Percentiles rank a stretch among this genome's conserved stretches.
Evolutionary conservation across 257 asterid species (phyloP).

Genomic region (Voacanga thouarsii): DNA sequence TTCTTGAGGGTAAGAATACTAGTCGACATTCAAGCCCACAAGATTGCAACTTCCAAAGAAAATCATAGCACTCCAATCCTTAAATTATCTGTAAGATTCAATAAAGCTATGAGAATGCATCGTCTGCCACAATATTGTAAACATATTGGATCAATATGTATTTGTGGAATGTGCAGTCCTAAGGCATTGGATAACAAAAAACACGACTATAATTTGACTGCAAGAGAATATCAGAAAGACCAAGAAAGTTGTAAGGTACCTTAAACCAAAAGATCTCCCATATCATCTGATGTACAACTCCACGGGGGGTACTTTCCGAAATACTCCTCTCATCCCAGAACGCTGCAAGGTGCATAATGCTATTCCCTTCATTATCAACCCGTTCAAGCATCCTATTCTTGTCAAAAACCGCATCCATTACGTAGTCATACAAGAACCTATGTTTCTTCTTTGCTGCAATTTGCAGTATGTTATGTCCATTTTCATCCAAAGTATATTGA

Average conservation of each 20-base stretch:
- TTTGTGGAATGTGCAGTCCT: too few relatives aligned
- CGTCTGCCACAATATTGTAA: too few relatives aligned
- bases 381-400: neutral
- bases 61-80: too few relatives aligned
- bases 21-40: too few relatives aligned
- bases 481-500: neutral
- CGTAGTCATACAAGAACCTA: slow-evolving; percentile 6
- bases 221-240: neutral
- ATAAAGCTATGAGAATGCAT: too few relatives aligned
- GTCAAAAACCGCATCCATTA: neutral
- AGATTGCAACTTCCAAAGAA: too few relatives aligned
- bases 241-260: neutral
- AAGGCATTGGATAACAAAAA: too few relatives aligned
- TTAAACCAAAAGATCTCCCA: neutral
- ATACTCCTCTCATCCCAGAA: neutral
- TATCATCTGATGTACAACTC: neutral
- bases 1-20: too few relatives aligned
- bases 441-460: slow-evolving; percentile 11
- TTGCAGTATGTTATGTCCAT: neutral
- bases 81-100: too few relatives aligned
- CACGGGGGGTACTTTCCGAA: neutral
- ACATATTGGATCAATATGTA: too few relatives aligned
- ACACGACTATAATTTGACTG: too few relatives aligned
- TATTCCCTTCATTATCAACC: neutral
- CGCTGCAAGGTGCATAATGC: slow-evolving; percentile 7